Evolutionary conservation across 78 protist genomes (phyloP).

Genomic region (Dictyostelium citrinum): DNA sequence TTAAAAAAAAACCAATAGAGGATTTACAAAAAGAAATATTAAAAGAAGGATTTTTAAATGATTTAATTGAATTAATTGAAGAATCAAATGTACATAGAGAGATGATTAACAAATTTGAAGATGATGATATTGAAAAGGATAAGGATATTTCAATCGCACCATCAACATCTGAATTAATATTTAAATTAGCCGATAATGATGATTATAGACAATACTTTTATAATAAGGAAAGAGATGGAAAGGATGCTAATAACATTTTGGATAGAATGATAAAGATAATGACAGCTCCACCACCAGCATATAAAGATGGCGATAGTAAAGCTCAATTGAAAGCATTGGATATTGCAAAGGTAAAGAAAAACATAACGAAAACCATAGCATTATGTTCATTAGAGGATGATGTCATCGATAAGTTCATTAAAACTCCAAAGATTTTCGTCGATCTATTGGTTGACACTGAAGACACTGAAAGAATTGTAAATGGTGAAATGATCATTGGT

Average conservation of each 20-base stretch:
- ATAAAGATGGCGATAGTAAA: not conserved
- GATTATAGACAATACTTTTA: constrained; percentile 16
- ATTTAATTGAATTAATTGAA: constrained; percentile 34
- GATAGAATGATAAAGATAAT: constrained; percentile 49
- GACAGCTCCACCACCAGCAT: constrained; percentile 27
- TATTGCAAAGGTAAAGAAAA: not conserved
- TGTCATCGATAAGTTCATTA: not conserved
- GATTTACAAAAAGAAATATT: constrained; percentile 24
- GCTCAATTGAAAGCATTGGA: constrained; percentile 23
- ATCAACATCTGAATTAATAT: constrained; percentile 14
- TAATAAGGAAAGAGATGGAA: not conserved
- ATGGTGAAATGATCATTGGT: constrained; percentile 59
- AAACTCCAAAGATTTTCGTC: constrained; percentile 15
- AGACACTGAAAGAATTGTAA: constrained; percentile 24
- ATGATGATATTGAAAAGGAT: constrained; percentile 24
- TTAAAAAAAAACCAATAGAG: not conserved
- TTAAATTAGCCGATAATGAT: constrained; percentile 40
- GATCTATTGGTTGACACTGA: constrained; percentile 10
- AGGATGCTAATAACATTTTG: not conserved
- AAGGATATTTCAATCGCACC: constrained; percentile 55
- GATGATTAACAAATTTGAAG: constrained; percentile 26
- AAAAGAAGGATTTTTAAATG: constrained; percentile 38
- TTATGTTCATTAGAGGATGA: constrained; percentile 39
- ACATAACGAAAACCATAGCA: constrained; percentile 43
- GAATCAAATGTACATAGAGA: constrained; percentile 18